Base-by-base conservation (phyloP, 1,284 basidiomycete species). In the Malassezia psittaci region DNA sequence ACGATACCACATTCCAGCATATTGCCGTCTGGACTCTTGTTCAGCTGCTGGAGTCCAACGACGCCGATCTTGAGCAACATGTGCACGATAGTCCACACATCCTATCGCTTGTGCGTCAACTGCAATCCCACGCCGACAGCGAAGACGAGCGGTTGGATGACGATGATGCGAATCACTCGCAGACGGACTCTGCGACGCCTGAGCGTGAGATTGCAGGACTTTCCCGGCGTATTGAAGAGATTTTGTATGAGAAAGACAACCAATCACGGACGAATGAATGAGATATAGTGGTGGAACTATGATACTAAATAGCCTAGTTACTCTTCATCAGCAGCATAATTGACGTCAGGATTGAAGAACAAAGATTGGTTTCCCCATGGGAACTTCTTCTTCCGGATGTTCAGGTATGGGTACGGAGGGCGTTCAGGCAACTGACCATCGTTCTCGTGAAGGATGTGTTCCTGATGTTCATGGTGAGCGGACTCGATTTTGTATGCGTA, bases 1-100 rank as follows among this genome's bases (percentile, higher is more conserved):
- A 87, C 15, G 94, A 99, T 75, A 87, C 89, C n/a, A 99, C 94
- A 0, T 99, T 99, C 85, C 93, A 96, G 77, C 94, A 99, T 76
- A 99, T 98, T 66, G 94, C 94, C 32, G 91, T 98, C 32, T 75
- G 73, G 78, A 96, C 93, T 0, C 91, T 96, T 61, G 91, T 96
- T 11, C 93, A 98, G 74, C 78, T 98, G 29, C 81, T 98, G 29
- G 94, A 98, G 76, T 90, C 89, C 29, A 87, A 88, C 63, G 87
- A 87, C 85, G 57, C 54, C 3, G 65, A 67, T 54, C 55, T 75
- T 41, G 73, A 72, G 59, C 79, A 68, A 37, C 55, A 71, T 55
- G 66, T 74, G 42, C 60, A 69, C 9, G 58, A 48, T 35, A 65
- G 62, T 19, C 60, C 67, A 6, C 65, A 69, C 42, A 59, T 74